Conservation (phyloP, 192 early-diverging fungal species). For the Backusella luteola region DNA sequence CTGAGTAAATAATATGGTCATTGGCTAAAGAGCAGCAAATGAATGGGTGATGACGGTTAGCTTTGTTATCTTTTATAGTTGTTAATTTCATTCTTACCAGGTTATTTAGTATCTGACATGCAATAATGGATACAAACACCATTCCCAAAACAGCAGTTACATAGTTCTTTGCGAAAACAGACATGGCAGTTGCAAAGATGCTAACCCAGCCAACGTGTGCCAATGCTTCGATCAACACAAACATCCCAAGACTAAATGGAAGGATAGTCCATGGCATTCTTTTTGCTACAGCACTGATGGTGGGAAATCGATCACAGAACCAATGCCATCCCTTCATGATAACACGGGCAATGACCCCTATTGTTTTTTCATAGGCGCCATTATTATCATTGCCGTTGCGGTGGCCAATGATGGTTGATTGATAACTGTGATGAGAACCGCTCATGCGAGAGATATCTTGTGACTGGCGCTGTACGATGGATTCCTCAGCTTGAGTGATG, state of each 20-base stretch:
- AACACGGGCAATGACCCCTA: not conserved
- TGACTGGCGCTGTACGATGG: not conserved
- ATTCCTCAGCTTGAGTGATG: not conserved
- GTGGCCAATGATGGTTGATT: not conserved
- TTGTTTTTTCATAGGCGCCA: not conserved
- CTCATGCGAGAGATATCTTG: not conserved
- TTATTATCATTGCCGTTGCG: not conserved
- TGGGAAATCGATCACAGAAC: conserved; percentile 42
- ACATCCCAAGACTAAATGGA: conserved; percentile 84
- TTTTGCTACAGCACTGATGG: conserved; percentile 43
- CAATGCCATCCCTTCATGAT: not conserved
- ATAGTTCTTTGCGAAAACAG: conserved; percentile 49
- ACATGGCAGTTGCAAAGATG: conserved; percentile 59
- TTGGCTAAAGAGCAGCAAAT: conserved; percentile 45
- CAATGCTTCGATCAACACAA: conserved; percentile 80
- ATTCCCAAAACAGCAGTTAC: conserved; percentile 60
- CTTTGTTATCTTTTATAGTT: not conserved
- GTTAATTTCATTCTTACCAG: conserved; percentile 26
- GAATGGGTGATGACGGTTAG: not conserved
- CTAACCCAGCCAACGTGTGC: conserved; percentile 65
- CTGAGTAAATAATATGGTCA: conserved; percentile 79
- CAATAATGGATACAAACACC: conserved; percentile 58
- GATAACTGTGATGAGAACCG: not conserved
- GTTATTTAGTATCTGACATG: conserved; percentile 82
- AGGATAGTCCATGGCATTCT: conserved; percentile 77